phyloP scores from a whole-genome alignment of 805 yeast species.

The Clavispora santaluciae region DNA sequence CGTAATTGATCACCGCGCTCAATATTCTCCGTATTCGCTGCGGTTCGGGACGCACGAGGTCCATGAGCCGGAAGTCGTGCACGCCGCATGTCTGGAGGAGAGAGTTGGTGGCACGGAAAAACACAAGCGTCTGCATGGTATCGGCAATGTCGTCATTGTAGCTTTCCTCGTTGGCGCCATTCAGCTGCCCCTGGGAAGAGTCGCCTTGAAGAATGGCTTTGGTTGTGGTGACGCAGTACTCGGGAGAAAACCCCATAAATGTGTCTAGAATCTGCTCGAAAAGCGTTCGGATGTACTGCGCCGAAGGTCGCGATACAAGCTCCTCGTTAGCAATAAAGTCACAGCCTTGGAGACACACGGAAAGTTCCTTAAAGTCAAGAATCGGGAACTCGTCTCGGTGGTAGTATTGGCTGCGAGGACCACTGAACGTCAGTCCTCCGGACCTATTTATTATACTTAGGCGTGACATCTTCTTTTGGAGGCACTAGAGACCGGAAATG shows the following conservation, averaged over 20 bases:
- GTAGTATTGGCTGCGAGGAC: constrained; percentile 3
- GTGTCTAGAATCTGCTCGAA: constrained; percentile 59
- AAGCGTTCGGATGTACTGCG: constrained; percentile 48
- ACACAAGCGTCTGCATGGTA: constrained; percentile 40
- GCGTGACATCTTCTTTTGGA: constrained; percentile 9
- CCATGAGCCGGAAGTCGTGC: constrained; percentile 69
- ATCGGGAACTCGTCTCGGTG: constrained; percentile 53
- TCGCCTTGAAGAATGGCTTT: constrained; percentile 14
- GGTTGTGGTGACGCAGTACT: constrained; percentile 17
- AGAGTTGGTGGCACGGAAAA: constrained; percentile 55
- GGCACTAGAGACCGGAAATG: no score
- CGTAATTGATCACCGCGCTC: constrained; percentile 83
- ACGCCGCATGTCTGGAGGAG: constrained; percentile 73
- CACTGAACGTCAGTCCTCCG: constrained; percentile 2
- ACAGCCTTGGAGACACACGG: constrained; percentile 55
- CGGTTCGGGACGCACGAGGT: constrained; percentile 75
- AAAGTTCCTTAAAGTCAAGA: constrained; percentile 55
- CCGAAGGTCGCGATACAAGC: constrained; percentile 51
- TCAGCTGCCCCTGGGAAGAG: background rate
- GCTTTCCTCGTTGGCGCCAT: background rate
- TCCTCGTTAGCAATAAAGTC: constrained; percentile 60
- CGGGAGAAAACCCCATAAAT: constrained; percentile 48
- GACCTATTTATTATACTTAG: constrained; percentile 4
- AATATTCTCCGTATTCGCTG: constrained; percentile 57
- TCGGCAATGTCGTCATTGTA: constrained; percentile 27